Evolutionary conservation across 148 eudicot genomes (phyloP), one percentile per base, ranked within the genome.

Genomic region (Vaccinium myrtillus): DNA sequence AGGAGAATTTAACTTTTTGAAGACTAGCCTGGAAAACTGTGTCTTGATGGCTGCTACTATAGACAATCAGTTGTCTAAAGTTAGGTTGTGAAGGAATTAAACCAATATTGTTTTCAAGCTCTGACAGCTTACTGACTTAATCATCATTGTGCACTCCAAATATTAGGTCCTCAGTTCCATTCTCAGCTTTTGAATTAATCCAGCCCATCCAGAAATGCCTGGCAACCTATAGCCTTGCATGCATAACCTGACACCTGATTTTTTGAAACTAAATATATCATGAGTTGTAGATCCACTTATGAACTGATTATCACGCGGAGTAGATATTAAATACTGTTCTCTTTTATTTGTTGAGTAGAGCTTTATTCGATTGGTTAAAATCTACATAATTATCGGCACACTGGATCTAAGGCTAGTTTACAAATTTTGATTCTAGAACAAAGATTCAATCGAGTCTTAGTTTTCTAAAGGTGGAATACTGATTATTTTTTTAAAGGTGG

Each of bases 1-100:
- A 49, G 79, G 50, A 76, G 79, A 39, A 39, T 75, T 74, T 39
- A 75, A 75, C 46, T 71, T 25, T 46, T 23, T 46, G 49, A 75
- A 75, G 54, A 46, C 11, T 75, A 43, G 43, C 49, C 27, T 39
- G 53, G 36, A 49, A 49, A 50, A 13, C n/a, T 21, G 25, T 50
- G 25, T 50, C 50, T 49, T 50, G 15, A 23, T 51, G 46, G 27
- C 55, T 76, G 58, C 58, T 77, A 77, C 48, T 19, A n/a, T n/a
- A 19, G 27, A 27, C 74, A 39, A 48, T 48, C 30, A 48, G 16
- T 76, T 75, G 54, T 13, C 54, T 16, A 46, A 46, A 43, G 25
- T 25, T 43, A 75, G 7, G 50, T 19, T 75, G 54, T 36, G 21
- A 75, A 10, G 54, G 78, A 75, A 75, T 46, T 25, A 30, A 71